These are phyloP conservation scores for Phytophthora macrochlamydospora DNA, from an alignment of 352 stramenopile species.

Conservation along the genomic window DNA sequence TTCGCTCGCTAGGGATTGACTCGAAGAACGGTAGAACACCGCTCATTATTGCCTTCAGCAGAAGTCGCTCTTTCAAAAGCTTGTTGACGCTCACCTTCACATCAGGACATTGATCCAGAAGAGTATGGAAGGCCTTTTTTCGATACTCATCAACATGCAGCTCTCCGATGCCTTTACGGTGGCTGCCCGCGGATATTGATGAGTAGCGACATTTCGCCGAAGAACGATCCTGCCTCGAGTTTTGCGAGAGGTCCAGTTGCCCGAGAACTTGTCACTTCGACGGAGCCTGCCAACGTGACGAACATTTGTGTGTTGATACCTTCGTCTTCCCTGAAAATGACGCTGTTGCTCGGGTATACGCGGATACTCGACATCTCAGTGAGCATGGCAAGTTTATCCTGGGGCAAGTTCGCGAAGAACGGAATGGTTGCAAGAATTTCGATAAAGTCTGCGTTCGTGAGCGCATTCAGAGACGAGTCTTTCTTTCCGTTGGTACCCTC, in stretches of 20 bases:
- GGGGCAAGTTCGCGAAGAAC: constrained; percentile 71
- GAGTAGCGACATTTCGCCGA: constrained; percentile 82
- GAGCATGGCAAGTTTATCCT: constrained; percentile 60
- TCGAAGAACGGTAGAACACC: constrained; percentile 78
- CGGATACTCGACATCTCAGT: constrained; percentile 82
- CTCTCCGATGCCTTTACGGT: constrained; percentile 72
- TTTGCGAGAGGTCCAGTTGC: constrained; percentile 52
- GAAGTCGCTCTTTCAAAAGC: constrained; percentile 69
- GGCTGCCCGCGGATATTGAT: constrained; percentile 78
- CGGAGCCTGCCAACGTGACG: constrained; percentile 62
- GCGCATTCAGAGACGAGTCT: constrained; percentile 53
- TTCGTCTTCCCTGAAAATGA: constrained; percentile 81
- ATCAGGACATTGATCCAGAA: constrained; percentile 63
- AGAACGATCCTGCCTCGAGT: constrained; percentile 73
- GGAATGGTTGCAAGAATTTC: constrained; percentile 65
- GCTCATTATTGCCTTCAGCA: constrained; percentile 74
- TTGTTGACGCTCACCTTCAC: constrained; percentile 56
- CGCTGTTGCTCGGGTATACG: constrained; percentile 66
- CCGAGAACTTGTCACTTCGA: constrained; percentile 73
- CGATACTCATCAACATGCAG: constrained; percentile 82
- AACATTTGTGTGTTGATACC: constrained; percentile 84
- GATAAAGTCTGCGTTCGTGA: constrained; percentile 75
- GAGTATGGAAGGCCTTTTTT: constrained; percentile 75
- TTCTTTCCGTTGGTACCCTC: constrained; percentile 4
- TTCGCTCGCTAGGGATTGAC: constrained; percentile 51